Evolutionary conservation across 352 stramenopile species (phyloP).

Genomic region (Pythium dissimile): DNA sequence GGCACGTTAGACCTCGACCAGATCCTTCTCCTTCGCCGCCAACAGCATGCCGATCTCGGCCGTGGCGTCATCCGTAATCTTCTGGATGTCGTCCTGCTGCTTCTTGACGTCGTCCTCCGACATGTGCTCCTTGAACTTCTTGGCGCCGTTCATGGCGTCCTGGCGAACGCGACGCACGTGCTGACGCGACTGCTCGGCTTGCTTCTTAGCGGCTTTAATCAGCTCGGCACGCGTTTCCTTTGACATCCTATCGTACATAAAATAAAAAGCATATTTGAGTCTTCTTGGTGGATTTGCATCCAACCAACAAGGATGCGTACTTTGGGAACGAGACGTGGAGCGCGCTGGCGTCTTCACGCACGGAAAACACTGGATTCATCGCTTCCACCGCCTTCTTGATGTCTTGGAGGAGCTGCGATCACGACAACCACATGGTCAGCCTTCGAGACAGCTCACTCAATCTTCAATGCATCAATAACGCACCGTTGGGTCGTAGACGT

Average conservation of each 20-base stretch:
- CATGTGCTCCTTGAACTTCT: conserved; percentile 79
- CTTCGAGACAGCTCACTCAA: not conserved
- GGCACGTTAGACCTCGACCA: conserved; percentile 57
- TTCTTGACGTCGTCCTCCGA: conserved; percentile 78
- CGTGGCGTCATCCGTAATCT: conserved; percentile 69
- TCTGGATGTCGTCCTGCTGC: conserved; percentile 78
- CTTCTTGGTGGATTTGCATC: not conserved
- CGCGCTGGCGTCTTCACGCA: conserved; percentile 59
- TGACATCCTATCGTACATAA: conserved; percentile 53
- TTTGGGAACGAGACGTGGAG: conserved; percentile 83
- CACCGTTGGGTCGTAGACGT: conserved; percentile 82
- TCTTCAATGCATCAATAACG: not conserved
- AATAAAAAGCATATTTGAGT: conserved; percentile 4
- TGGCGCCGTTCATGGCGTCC: conserved; percentile 78
- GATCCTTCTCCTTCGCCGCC: conserved; percentile 75
- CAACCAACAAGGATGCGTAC: conserved; percentile 27
- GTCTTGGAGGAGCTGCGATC: conserved; percentile 53
- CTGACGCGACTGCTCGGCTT: conserved; percentile 75
- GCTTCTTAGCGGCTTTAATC: conserved; percentile 78
- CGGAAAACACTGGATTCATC: conserved; percentile 73
- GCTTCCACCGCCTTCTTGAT: conserved; percentile 71
- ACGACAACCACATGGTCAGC: not conserved
- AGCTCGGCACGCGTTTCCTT: conserved; percentile 80
- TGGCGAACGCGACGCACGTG: conserved; percentile 82
- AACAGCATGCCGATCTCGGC: conserved; percentile 72